Evolutionary conservation across 2,329 filamentous ascomycete genomes (phyloP).

Genomic region (Elsinoe perseae): DNA sequence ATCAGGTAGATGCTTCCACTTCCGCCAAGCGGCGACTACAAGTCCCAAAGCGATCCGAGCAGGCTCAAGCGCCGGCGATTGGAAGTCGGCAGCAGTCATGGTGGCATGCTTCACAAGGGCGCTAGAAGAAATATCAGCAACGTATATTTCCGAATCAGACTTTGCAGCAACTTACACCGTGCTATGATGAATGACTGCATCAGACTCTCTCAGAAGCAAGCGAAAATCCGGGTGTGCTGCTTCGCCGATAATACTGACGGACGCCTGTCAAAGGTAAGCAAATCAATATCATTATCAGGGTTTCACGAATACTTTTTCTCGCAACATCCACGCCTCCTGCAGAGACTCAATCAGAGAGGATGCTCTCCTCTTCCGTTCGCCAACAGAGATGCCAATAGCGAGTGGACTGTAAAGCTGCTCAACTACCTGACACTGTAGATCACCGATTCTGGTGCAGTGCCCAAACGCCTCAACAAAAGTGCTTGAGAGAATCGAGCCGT

Average conservation of each 20-base stretch:
- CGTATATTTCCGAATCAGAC: too few relatives aligned
- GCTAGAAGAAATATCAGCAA: not conserved
- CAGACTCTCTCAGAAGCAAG: not conserved
- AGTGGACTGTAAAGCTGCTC: slow-evolving; percentile 43
- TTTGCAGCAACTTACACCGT: not conserved
- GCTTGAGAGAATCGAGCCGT: slow-evolving; percentile 21
- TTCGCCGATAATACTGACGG: not conserved
- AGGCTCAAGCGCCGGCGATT: not conserved
- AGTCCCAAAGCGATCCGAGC: not conserved
- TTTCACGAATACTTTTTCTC: not conserved
- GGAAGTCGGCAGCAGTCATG: not conserved
- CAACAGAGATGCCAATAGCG: not conserved
- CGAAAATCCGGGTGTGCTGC: not conserved
- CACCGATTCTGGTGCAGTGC: slow-evolving; percentile 50
- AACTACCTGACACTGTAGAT: slow-evolving; percentile 53
- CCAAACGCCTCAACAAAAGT: slow-evolving; percentile 44
- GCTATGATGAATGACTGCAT: slow-evolving; percentile 1
- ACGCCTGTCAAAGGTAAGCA: not conserved
- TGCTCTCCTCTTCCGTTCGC: not conserved
- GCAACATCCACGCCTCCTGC: not conserved
- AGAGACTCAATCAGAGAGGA: not conserved
- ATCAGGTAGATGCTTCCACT: not conserved
- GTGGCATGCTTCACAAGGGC: slow-evolving; percentile 3
- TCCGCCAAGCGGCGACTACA: not conserved
- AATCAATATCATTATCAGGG: too few relatives aligned